Evolutionary conservation across 2,329 filamentous ascomycete genomes (phyloP).

Genomic region (Cercospora beticola): DNA sequence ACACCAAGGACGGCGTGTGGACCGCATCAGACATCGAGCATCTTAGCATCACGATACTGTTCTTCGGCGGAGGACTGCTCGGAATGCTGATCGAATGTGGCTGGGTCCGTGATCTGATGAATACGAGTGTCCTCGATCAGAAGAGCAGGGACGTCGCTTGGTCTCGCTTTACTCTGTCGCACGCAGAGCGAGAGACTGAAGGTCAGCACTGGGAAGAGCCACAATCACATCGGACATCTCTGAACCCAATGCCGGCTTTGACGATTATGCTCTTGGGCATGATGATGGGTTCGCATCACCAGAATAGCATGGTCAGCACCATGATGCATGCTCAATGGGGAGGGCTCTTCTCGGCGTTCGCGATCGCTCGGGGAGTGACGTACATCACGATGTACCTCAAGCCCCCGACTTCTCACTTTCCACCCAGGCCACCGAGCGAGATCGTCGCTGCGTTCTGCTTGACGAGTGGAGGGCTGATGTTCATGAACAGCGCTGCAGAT

Average conservation of each 20-base stretch:
- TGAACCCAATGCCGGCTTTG: slow-evolving; percentile 85
- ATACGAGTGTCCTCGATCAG: slow-evolving; percentile 48
- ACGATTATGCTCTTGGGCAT: slow-evolving; percentile 83
- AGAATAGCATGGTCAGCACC: slow-evolving; percentile 75
- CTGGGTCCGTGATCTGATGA: slow-evolving; percentile 65
- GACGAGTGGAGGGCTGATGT: slow-evolving; percentile 82
- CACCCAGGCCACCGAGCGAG: slow-evolving; percentile 85
- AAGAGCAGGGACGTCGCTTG: slow-evolving; percentile 38
- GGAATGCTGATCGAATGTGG: slow-evolving; percentile 41
- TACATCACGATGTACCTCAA: slow-evolving; percentile 78
- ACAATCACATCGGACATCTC: slow-evolving; percentile 67
- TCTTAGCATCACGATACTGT: slow-evolving; percentile 86
- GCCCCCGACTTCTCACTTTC: slow-evolving; percentile 75
- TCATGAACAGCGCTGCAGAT: slow-evolving; percentile 85
- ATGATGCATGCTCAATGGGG: slow-evolving; percentile 97
- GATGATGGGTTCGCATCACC: slow-evolving; percentile 95
- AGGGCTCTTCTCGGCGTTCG: slow-evolving; percentile 75
- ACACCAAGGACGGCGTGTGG: slow-evolving; percentile 69
- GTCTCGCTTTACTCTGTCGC: slow-evolving; percentile 16
- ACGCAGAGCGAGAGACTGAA: slow-evolving; percentile 3
- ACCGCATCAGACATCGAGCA: slow-evolving; percentile 82
- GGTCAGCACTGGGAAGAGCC: slow-evolving; percentile 58
- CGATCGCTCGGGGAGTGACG: slow-evolving; percentile 73
- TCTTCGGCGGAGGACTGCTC: slow-evolving; percentile 83
- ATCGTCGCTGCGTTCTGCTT: slow-evolving; percentile 84